Evolutionary conservation across 2,329 filamentous ascomycete genomes (phyloP), one percentile per base, ranked within the genome.

Genomic region (Stagonosporopsis vannaccii): DNA sequence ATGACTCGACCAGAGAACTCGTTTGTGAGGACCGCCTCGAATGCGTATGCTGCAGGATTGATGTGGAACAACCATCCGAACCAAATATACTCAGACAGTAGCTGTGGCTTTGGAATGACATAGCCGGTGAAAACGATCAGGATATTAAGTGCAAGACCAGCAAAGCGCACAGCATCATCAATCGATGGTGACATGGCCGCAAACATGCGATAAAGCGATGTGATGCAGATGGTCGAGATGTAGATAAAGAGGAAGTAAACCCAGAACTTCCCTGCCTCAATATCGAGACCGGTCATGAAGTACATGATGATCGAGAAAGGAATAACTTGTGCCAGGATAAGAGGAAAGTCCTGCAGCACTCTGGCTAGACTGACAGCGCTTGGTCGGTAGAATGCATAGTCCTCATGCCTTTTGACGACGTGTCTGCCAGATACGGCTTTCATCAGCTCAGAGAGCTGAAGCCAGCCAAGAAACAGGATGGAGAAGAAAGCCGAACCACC

Each of bases 401-500:
- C 84, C 44, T 85, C 83, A 66, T 90, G 87, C 35, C 87, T 86
- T 74, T 78, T 88, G 60, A 84, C 91, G 17, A 95, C 87, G 0
- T 82, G 82, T 51, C 91, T 83, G 5, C 90, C 88, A 46, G 85
- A 84, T 8, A 94, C 87, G 40, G 90, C 90, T 61, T 88, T 89
- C 83, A 90, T 91, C 50, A 93, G 81, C 72, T 96, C 91, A 0
- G 88, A 86, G 43, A 96, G 78, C 58, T 93, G 90, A 5, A 95
- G 81, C 87, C 87, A 90, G 52, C 79, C 82, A 6, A 89, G 79
- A 75, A 90, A 88, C 26, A 89, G 72, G 60, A 89, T 86, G 1
- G 84, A 86, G 76, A 89, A 89, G 80, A 90, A 89, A 8, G 86
- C 74, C 7, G 83, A 80, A 70, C 87, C 87, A 6, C 87, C 85